Evolutionary conservation across 2,329 filamentous ascomycete genomes (phyloP).

Genomic region (Colletotrichum aenigma): DNA sequence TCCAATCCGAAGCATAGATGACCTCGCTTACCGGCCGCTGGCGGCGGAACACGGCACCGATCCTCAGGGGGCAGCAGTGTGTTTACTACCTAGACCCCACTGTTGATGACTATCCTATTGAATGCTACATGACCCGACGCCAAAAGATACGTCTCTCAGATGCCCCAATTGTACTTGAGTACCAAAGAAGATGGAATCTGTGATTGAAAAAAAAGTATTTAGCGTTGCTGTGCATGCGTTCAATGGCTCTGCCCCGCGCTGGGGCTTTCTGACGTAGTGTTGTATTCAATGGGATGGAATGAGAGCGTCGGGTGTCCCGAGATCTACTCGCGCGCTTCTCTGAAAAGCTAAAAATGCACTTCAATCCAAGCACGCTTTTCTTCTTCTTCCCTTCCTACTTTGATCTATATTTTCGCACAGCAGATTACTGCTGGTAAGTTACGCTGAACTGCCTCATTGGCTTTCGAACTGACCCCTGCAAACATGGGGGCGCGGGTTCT

Average conservation of each 20-base stretch:
- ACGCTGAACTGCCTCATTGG: accelerated
- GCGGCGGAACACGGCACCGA: neutral
- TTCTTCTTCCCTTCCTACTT: neutral
- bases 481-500: neutral
- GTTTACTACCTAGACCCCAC: neutral
- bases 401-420: neutral
- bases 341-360: neutral
- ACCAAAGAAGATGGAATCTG: neutral
- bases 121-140: neutral
- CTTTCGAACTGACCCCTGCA: neutral
- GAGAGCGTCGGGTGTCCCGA: neutral
- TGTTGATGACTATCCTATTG: neutral
- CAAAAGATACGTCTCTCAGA: neutral
- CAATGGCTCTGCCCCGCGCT: neutral
- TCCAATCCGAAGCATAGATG: neutral
- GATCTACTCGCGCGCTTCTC: neutral
- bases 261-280: neutral
- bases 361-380: accelerated
- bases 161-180: neutral
- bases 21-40: neutral
- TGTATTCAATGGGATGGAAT: neutral
- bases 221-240: neutral
- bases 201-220: neutral
- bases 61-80: neutral
- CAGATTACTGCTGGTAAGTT: neutral